Percentiles rank a stretch among this genome's conserved stretches.
Conservation (phyloP, 1,284 basidiomycete genomes). For the Moesziomyces parantarcticus region DNA sequence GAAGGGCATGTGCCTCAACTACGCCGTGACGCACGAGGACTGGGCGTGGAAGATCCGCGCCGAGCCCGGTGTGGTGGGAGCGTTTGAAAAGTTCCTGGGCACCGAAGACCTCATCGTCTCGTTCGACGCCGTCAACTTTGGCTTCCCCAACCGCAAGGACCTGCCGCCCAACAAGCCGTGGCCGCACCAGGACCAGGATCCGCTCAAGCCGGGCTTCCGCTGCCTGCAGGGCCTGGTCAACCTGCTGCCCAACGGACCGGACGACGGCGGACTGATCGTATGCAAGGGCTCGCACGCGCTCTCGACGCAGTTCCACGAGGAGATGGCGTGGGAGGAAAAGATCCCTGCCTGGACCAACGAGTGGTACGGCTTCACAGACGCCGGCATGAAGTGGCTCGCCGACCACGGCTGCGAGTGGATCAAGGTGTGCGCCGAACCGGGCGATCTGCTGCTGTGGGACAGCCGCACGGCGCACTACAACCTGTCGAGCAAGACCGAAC, state of each 20-base stretch:
- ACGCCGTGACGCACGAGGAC: conserved; percentile 68
- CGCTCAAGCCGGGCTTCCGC: conserved; percentile 65
- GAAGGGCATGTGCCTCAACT: conserved; percentile 61
- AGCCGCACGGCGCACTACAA: conserved; percentile 29
- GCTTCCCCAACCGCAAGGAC: conserved; percentile 19
- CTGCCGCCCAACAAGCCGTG: conserved; percentile 61
- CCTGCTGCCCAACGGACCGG: conserved; percentile 67
- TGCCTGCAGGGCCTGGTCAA: conserved; percentile 70
- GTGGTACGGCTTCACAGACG: conserved; percentile 62
- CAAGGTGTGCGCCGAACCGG: conserved; percentile 58
- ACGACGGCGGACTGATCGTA: conserved; percentile 70
- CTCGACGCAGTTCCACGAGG: conserved; percentile 67
- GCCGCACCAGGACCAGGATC: conserved; percentile 69
- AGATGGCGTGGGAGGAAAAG: conserved; percentile 58
- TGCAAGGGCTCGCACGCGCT: conserved; percentile 66
- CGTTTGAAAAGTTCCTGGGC: conserved; percentile 68
- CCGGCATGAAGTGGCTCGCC: conserved; percentile 60
- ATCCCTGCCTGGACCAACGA: conserved; percentile 66
- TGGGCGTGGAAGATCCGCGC: conserved; percentile 69
- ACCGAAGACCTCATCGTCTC: conserved; percentile 69
- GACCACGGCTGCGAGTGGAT: conserved; percentile 57
- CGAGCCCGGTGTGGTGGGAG: conserved; percentile 66
- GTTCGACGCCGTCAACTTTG: conserved; percentile 55
- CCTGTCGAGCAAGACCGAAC: conserved; percentile 18
- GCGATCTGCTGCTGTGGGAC: conserved; percentile 69